Evolutionary conservation across 495 filamentous ascomycete genomes (phyloP), one percentile per base, ranked within the genome.

Genomic region (Pseudoneurospora amorphoporcata): DNA sequence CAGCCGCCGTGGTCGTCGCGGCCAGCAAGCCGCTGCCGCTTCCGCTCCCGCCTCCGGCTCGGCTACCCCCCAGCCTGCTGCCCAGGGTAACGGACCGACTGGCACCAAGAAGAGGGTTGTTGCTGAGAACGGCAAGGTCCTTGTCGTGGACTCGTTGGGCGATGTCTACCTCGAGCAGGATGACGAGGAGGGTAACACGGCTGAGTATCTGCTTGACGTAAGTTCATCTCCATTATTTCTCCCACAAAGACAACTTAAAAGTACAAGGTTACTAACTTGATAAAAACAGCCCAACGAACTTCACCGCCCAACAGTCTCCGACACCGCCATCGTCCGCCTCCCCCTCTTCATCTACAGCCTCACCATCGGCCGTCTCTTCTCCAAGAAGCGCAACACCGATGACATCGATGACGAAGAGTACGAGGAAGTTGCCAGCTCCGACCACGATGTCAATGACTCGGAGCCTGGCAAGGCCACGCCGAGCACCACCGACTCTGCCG

Each of bases 91-190:
- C 5, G 86, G 79, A 76, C 92, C 73, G 76, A 87, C 73, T 1
- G 93, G 93, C 3, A 84, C 91, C 45, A 92, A 91, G 81, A 95
- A 94, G 86, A 83, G 90, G 12, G 92, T 98, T 23, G 87, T 94
- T 37, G 94, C 94, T 3, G 91, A 97, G 84, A 99, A 99, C 78
- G 95, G 95, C 53, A 99, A 99, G 83, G 86, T 95, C 0, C 81
- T 98, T 45, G 91, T 99, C 73, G 95, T 99, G 8, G 95, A 99
- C 81, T 92, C 92, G 0, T 83, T 90, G 19, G 95, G 95, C 8
- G 93, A 96, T 78, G 95, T 99, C 35, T 99, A 91, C 81, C 84
- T 99, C 16, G 93, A 98, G 77, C 92, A 97, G 74, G 89, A 92
- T 75, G 91, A 91, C 39, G 94, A 95, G 77, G 92, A 97, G 8